Evolutionary conservation across 2,329 filamentous ascomycete genomes (phyloP).

Genomic region (Pseudogymnoascus sp.): DNA sequence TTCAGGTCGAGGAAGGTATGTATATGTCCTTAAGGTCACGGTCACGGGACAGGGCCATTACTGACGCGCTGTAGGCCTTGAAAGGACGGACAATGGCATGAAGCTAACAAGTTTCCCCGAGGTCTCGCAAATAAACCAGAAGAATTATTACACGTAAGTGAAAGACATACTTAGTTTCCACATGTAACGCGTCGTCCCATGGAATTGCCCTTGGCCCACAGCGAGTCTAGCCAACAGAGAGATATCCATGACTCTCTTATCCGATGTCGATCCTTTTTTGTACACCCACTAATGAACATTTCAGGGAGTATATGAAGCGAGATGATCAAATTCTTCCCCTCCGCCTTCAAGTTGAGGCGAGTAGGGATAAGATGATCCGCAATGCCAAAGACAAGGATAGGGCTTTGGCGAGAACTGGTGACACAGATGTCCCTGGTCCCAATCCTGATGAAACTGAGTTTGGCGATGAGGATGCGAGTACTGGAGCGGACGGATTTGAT

Average conservation of each 20-base stretch:
- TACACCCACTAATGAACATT: background rate
- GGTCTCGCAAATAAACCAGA: constrained; percentile 91
- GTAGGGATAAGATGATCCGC: constrained; percentile 74
- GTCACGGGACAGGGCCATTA: constrained; percentile 9
- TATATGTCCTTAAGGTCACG: background rate
- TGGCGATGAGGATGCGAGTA: constrained; percentile 44
- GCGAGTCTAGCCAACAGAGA: background rate
- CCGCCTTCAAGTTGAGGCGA: constrained; percentile 80
- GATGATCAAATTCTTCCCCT: constrained; percentile 92
- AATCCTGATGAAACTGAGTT: constrained; percentile 45
- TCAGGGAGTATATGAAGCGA: constrained; percentile 91
- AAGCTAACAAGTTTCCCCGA: constrained; percentile 91
- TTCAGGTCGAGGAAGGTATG: constrained; percentile 30
- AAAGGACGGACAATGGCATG: constrained; percentile 97
- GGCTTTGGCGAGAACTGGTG: constrained; percentile 66
- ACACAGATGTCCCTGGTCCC: constrained; percentile 56
- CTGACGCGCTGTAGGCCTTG: constrained; percentile 56
- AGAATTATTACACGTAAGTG: constrained; percentile 94
- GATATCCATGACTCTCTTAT: background rate
- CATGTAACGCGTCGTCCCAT: constrained; percentile 8
- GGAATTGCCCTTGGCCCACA: background rate
- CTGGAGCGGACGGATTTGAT: constrained; percentile 54
- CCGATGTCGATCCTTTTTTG: background rate
- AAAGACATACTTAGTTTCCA: constrained; percentile 4
- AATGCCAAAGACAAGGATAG: constrained; percentile 82